A percentile compares a stretch with the other conserved stretches of the same genome.
Conservation (phyloP, 2,329 filamentous ascomycete genomes). For the Talaromyces sp. region DNA sequence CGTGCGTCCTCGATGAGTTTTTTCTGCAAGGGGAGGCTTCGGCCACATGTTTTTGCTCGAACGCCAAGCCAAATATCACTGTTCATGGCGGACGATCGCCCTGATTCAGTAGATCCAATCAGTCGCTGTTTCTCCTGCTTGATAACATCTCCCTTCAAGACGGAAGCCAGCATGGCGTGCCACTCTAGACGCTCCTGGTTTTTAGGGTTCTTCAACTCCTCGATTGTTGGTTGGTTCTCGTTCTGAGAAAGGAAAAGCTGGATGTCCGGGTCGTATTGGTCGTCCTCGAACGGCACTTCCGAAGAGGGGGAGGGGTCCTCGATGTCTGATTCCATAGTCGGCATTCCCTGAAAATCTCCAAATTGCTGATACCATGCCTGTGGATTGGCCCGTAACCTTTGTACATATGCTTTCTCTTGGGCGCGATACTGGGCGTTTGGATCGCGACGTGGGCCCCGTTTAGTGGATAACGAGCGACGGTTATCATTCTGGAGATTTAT, state of each 20-base stretch:
- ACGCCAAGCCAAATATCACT: conserved; percentile 83
- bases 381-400: conserved; percentile 78
- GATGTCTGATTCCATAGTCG: conserved; percentile 72
- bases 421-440: conserved; percentile 70
- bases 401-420: conserved; percentile 92
- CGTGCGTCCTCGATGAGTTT: conserved; percentile 85
- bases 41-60: conserved; percentile 74
- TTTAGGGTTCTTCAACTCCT: conserved; percentile 81
- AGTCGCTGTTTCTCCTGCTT: conserved; percentile 96
- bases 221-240: conserved; percentile 77
- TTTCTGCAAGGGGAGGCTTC: conserved; percentile 76
- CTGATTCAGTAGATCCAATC: conserved; percentile 73
- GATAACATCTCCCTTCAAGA: conserved; percentile 92
- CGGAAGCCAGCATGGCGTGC: conserved; percentile 96
- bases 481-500: conserved; percentile 43
- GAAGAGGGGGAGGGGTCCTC: conserved; percentile 88
- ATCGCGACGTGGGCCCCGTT: conserved; percentile 52
- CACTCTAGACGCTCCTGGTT: conserved; percentile 91
- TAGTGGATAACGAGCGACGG: conserved; percentile 53
- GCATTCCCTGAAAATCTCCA: conserved; percentile 62
- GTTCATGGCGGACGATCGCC: conserved; percentile 62
- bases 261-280: conserved; percentile 84
- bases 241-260: conserved; percentile 91
- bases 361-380: conserved; percentile 63
- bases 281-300: conserved; percentile 73